Conservation (phyloP, 192 early-diverging fungal genomes). For the Entomortierella lignicola region DNA sequence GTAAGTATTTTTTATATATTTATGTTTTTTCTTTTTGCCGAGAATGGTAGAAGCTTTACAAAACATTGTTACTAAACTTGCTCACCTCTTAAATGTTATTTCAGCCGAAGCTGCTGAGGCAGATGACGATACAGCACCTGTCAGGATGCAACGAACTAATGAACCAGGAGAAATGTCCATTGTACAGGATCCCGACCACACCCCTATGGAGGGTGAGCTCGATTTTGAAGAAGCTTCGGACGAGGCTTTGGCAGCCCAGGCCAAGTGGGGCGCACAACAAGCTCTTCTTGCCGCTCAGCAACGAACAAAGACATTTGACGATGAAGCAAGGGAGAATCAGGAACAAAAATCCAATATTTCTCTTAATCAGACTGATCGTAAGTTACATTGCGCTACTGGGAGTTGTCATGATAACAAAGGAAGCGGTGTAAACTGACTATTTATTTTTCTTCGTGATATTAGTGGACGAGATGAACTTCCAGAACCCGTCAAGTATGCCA, state of each 20-base stretch:
- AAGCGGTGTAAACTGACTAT: background rate
- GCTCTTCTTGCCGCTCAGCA: slow-evolving; percentile 78
- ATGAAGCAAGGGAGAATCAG: slow-evolving; percentile 52
- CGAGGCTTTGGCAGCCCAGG: slow-evolving; percentile 72
- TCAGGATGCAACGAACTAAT: slow-evolving; percentile 26
- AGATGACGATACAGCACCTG: slow-evolving; percentile 31
- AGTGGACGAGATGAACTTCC: slow-evolving; percentile 89
- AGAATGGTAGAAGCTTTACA: background rate
- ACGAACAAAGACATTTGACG: slow-evolving; percentile 78
- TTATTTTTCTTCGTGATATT: slow-evolving; percentile 10
- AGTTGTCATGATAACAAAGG: background rate
- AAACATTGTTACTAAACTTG: background rate
- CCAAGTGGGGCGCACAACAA: slow-evolving; percentile 78
- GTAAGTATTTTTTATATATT: slow-evolving; percentile 35
- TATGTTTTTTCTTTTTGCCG: background rate
- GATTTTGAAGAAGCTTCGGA: slow-evolving; percentile 72
- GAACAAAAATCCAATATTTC: slow-evolving; percentile 49
- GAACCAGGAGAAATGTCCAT: slow-evolving; percentile 26
- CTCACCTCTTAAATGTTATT: background rate
- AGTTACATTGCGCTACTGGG: background rate
- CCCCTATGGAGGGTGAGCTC: slow-evolving; percentile 41
- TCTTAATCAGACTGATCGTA: slow-evolving; percentile 61
- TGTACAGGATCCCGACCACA: slow-evolving; percentile 44
- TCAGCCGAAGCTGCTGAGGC: slow-evolving; percentile 45
- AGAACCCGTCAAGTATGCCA: slow-evolving; percentile 81